These are phyloP conservation scores for Tolypocladium nubicola DNA, from an alignment of 2,329 filamentous ascomycete species.

Conservation along the genomic window DNA sequence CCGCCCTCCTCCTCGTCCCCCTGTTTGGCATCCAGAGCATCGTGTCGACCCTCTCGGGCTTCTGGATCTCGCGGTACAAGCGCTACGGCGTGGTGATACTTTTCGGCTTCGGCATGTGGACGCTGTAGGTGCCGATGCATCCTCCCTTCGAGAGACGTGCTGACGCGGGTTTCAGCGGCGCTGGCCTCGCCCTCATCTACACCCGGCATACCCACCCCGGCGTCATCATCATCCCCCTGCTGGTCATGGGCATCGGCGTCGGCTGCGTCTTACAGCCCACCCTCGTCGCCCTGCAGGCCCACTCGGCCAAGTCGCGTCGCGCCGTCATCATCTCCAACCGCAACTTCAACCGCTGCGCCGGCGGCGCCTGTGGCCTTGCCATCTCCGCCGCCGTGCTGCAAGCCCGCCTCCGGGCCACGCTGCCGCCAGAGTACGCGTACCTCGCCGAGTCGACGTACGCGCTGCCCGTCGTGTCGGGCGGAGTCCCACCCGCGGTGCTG, in stretches of 20 bases:
- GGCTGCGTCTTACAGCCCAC: constrained; percentile 34
- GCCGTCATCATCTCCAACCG: constrained; percentile 52
- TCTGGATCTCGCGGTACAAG: constrained; percentile 45
- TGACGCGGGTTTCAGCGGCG: constrained; percentile 22
- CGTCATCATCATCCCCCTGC: constrained; percentile 36
- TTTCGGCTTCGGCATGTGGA: constrained; percentile 23
- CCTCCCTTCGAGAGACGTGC: not conserved
- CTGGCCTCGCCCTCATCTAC: constrained; percentile 41
- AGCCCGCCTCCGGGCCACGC: constrained; percentile 13
- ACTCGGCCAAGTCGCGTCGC: constrained; percentile 43
- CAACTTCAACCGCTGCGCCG: constrained; percentile 51
- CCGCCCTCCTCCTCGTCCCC: constrained; percentile 39
- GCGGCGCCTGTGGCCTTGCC: constrained; percentile 45
- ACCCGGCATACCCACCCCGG: constrained; percentile 30
- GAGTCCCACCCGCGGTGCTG: constrained; percentile 7
- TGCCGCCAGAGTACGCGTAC: constrained; percentile 14
- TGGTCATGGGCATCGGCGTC: constrained; percentile 20
- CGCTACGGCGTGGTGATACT: constrained; percentile 51
- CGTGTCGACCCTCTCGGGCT: constrained; percentile 37
- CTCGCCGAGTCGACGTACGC: constrained; percentile 18
- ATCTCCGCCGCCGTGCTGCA: constrained; percentile 41
- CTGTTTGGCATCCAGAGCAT: constrained; percentile 36
- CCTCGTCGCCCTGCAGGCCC: constrained; percentile 38
- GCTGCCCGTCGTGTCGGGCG: constrained; percentile 9
- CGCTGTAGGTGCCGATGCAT: constrained; percentile 14